These are phyloP conservation scores for Aspergillus sp. DNA, from an alignment of 2,329 filamentous ascomycete species.

Conservation along the genomic window DNA sequence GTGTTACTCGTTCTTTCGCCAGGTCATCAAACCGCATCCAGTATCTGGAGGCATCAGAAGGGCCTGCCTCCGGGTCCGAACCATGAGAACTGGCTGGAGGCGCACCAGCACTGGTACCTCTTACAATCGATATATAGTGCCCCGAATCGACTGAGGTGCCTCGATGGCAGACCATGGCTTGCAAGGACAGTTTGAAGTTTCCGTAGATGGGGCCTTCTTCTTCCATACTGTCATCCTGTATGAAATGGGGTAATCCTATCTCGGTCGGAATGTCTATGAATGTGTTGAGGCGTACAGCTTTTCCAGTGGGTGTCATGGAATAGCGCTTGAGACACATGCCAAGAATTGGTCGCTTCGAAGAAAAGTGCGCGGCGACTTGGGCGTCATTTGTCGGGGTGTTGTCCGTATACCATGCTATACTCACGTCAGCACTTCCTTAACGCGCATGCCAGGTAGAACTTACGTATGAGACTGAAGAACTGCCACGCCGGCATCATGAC, in stretches of 20 bases:
- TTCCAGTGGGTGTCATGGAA: constrained; percentile 68
- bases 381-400: constrained; percentile 66
- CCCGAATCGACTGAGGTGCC: constrained; percentile 83
- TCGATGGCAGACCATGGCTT: constrained; percentile 89
- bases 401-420: constrained; percentile 79
- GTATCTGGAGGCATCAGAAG: constrained; percentile 64
- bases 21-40: constrained; percentile 96
- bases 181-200: constrained; percentile 91
- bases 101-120: constrained; percentile 61
- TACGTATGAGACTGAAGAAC: constrained; percentile 90
- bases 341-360: constrained; percentile 76
- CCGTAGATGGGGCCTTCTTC: constrained; percentile 69
- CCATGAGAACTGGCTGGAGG: constrained; percentile 29
- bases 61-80: constrained; percentile 22
- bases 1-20: constrained; percentile 67
- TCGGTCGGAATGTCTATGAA: constrained; percentile 90
- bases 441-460: constrained; percentile 38
- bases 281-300: constrained; percentile 72
- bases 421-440: constrained; percentile 33
- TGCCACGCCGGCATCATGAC: constrained; percentile 97
- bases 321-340: constrained; percentile 94
- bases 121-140: constrained; percentile 85
- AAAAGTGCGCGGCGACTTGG: constrained; percentile 87
- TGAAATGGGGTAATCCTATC: constrained; percentile 81
- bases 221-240: constrained; percentile 72